phyloP scores from a whole-genome alignment of 1,284 basidiomycete genomes.

The Exsudoporus floridanus region DNA sequence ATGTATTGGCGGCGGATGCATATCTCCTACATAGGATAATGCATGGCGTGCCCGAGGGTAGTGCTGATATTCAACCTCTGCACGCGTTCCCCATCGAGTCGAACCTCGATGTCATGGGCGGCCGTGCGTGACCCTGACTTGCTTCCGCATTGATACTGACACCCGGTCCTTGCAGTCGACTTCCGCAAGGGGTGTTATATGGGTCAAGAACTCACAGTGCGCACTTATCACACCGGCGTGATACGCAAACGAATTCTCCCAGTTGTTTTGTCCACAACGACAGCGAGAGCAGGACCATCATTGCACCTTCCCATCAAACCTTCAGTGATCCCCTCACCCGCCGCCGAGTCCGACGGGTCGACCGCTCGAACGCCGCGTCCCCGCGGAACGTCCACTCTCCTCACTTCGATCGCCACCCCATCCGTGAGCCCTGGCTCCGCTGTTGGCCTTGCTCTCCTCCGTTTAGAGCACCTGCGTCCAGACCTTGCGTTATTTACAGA shows the following conservation, averaged over 20 bases:
- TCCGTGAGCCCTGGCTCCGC: slow-evolving; percentile 32
- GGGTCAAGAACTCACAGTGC: slow-evolving; percentile 95
- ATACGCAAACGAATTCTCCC: slow-evolving; percentile 91
- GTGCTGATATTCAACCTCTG: slow-evolving; percentile 72
- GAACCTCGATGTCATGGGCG: slow-evolving; percentile 92
- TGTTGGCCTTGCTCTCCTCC: slow-evolving; percentile 67
- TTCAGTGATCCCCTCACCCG: slow-evolving; percentile 17
- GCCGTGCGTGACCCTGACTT: slow-evolving; percentile 54
- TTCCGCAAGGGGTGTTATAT: slow-evolving; percentile 98
- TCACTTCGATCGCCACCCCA: slow-evolving; percentile 47
- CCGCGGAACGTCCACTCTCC: slow-evolving; percentile 66
- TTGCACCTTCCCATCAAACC: slow-evolving; percentile 24
- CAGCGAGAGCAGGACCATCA: background rate
- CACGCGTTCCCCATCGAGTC: slow-evolving; percentile 91
- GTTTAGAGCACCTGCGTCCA: slow-evolving; percentile 60
- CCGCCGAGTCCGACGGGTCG: slow-evolving; percentile 3
- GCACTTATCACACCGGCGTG: slow-evolving; percentile 94
- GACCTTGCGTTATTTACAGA: slow-evolving; percentile 18
- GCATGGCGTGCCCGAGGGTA: slow-evolving; percentile 88
- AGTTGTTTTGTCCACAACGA: slow-evolving; percentile 41
- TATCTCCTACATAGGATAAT: slow-evolving; percentile 81
- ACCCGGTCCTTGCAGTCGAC: slow-evolving; percentile 64
- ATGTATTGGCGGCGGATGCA: slow-evolving; percentile 49
- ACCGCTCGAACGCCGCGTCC: slow-evolving; percentile 39
- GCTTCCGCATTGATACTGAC: background rate